These are phyloP conservation scores for Ophiostoma fasciatum DNA, from an alignment of 2,329 filamentous ascomycete species.

Conservation along the genomic window DNA sequence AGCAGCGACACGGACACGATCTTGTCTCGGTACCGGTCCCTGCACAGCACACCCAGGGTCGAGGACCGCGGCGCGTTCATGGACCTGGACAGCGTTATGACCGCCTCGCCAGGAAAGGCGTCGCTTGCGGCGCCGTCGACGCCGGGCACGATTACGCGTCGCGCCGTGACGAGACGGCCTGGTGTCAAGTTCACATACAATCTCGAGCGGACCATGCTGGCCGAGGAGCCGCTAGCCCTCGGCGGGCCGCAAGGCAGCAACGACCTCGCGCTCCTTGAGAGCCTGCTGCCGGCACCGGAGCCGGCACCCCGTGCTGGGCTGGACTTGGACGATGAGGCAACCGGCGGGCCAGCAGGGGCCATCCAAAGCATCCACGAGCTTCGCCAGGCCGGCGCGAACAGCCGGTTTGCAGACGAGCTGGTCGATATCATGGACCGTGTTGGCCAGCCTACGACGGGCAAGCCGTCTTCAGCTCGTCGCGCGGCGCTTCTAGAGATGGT, in stretches of 20 bases:
- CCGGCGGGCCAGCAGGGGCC: slow-evolving; percentile 29
- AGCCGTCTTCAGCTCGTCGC: slow-evolving; percentile 36
- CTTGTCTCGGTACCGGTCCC: slow-evolving; percentile 2
- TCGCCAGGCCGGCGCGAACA: slow-evolving; percentile 50
- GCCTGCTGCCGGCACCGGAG: slow-evolving; percentile 14
- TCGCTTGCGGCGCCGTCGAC: slow-evolving; percentile 9
- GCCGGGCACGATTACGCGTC: slow-evolving; percentile 9
- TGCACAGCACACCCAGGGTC: slow-evolving; percentile 6
- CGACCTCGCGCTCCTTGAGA: slow-evolving; percentile 13
- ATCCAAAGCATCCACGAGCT: slow-evolving; percentile 52
- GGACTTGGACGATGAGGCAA: slow-evolving; percentile 29
- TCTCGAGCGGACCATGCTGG: slow-evolving; percentile 22
- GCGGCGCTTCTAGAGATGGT: slow-evolving; percentile 45
- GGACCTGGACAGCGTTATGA: slow-evolving; percentile 10
- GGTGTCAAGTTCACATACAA: slow-evolving; percentile 25
- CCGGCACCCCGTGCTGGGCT: slow-evolving; percentile 14
- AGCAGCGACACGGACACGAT: slow-evolving; percentile 7
- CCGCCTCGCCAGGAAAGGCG: slow-evolving; percentile 7
- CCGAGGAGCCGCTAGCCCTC: slow-evolving; percentile 16
- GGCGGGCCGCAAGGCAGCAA: slow-evolving; percentile 10
- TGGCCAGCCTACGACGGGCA: slow-evolving; percentile 28
- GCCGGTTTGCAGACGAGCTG: slow-evolving; percentile 50
- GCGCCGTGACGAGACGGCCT: slow-evolving; percentile 13
- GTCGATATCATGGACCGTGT: slow-evolving; percentile 49
- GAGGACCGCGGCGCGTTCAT: slow-evolving; percentile 5